Base-by-base conservation (phyloP, 208 protist species). In the Angomonas desouzai region DNA sequence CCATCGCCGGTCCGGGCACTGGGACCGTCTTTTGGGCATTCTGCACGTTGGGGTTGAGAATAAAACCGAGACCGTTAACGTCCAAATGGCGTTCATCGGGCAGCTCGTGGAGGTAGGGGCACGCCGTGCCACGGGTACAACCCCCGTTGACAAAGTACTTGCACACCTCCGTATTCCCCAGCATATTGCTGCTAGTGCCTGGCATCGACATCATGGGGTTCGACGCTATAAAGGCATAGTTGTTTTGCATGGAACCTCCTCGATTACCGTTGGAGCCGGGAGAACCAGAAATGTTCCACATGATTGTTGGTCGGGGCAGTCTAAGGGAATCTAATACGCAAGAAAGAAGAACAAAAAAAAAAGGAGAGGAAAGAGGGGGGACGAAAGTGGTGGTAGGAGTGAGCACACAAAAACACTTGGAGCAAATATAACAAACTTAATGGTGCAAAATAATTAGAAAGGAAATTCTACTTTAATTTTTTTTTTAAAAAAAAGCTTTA, bases 81-180 rank as follows among this genome's bases (percentile, higher is more conserved):
- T 94, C 89, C 28, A 94, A 68, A 68, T 94, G 85, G 6, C 89
- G 89, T 74, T 94, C 89, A 55, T 94, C 89, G 18, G 89, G 89
- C 33, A 94, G 70, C 68, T 94, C 85, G 77, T 94, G 89, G 10
- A 88, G 68, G 59, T 91, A 94, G 29, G 83, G 83, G 65, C 89
- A 94, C 61, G 80, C 76, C 23, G 68, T 62, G 0, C 85, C 85
- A 30, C 89, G 85, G n/a, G 89, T 68, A 55, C 89, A 94, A 22
- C 89, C 89, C 18, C 89, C 89, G 60, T 94, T 94, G 49, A 94
- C 73, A 55, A 89, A 94, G 71, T 87, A 94, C 66, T 91, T 92
- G 71, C 89, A 94, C 29, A 92, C 72, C 62, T 94, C 85, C n/a
- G 13, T 13, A 11, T 22, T 36, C 11, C 51, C 28, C 25, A 27